These are phyloP conservation scores for Sphagnum contortum DNA, from an alignment of 225 moss, liverwort and hornwort genomes.

Conservation along the genomic window DNA sequence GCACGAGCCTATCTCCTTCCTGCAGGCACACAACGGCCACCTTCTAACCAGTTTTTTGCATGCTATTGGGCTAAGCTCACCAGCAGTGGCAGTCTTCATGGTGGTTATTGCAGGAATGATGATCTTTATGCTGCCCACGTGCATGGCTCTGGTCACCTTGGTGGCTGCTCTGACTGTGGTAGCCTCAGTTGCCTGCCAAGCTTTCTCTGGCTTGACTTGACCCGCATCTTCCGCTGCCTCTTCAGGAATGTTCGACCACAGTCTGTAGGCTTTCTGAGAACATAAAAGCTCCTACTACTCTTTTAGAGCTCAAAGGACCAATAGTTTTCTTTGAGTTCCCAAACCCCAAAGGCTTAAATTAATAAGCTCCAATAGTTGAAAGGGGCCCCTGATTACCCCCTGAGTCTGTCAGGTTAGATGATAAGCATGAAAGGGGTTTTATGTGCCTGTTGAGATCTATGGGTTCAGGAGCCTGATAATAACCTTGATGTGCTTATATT, in stretches of 20 bases:
- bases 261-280: conserved; percentile 10
- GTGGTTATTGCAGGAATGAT: conserved; percentile 2
- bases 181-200: conserved; percentile 41
- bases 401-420: no score
- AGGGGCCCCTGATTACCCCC: no score
- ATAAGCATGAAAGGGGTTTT: no score
- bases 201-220: conserved; percentile 33
- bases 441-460: no score
- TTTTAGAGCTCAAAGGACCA: no score
- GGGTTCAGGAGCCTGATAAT: no score
- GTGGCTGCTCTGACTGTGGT: conserved; percentile 25
- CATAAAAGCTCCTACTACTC: not conserved
- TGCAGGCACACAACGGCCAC: conserved; percentile 13
- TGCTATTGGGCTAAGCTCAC: conserved; percentile 46
- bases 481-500: no score
- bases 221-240: conserved; percentile 26
- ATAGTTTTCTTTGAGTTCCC: no score
- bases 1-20: conserved; percentile 42
- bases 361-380: no score
- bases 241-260: conserved; percentile 23
- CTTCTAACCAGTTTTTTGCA: conserved; percentile 28
- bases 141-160: conserved; percentile 10
- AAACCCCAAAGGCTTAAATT: no score
- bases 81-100: not conserved
- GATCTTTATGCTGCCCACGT: not conserved